Conservation (phyloP, 2,329 filamentous ascomycete species). For the Ophiosphaerella korrae region DNA sequence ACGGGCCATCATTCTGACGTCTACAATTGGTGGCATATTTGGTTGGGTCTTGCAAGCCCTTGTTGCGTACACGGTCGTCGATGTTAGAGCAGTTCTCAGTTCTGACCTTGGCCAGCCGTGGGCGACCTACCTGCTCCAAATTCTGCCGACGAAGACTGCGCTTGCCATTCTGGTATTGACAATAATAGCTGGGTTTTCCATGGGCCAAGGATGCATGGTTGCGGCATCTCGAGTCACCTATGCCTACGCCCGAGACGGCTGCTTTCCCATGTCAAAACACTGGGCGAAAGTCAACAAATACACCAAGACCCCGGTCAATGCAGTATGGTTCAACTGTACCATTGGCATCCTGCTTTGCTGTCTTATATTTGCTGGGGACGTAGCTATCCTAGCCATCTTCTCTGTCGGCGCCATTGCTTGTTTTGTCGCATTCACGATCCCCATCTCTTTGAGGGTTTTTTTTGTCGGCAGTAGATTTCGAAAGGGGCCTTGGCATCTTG, state of each 20-base stretch:
- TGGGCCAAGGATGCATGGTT: conserved; percentile 76
- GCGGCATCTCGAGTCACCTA: conserved; percentile 70
- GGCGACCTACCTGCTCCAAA: conserved; percentile 71
- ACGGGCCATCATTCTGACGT: conserved; percentile 73
- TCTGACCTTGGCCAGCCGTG: conserved; percentile 72
- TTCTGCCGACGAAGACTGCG: conserved; percentile 64
- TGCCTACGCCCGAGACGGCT: conserved; percentile 74
- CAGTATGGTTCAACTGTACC: conserved; percentile 68
- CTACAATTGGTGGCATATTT: conserved; percentile 66
- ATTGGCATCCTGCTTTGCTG: conserved; percentile 66
- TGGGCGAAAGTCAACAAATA: conserved; percentile 65
- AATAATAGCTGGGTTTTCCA: conserved; percentile 71
- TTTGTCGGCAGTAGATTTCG: conserved; percentile 68
- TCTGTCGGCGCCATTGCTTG: conserved; percentile 71
- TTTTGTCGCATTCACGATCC: conserved; percentile 65
- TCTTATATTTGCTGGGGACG: conserved; percentile 67
- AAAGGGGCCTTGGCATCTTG: conserved; percentile 71
- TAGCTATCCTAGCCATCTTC: conserved; percentile 71
- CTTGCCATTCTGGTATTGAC: conserved; percentile 68
- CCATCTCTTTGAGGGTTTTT: conserved; percentile 63
- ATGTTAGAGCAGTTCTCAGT: conserved; percentile 63
- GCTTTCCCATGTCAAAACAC: conserved; percentile 65
- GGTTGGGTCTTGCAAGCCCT: conserved; percentile 78
- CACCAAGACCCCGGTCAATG: conserved; percentile 72
- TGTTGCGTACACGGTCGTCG: conserved; percentile 72